Evolutionary conservation across 352 stramenopile genomes (phyloP), one percentile per base, ranked within the genome.

Genomic region (Hyaloperonospora arabidopsidis): DNA sequence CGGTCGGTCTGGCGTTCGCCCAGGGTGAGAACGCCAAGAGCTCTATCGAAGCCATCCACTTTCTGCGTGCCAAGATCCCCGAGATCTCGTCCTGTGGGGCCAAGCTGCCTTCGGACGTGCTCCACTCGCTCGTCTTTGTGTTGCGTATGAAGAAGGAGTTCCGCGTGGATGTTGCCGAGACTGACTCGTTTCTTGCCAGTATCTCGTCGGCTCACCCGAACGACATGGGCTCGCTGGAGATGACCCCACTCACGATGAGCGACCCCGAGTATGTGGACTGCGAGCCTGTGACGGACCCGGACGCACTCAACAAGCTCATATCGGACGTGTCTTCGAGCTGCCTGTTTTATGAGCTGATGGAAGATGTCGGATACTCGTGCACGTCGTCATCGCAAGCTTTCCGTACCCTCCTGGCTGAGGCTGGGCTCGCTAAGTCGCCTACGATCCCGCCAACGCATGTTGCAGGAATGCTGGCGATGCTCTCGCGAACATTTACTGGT

Each of bases 291-390:
- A 64, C 57, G n/a, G 82, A 87, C 28, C 49, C 68, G 13, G 82
- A 88, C 47, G 54, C 78, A 38, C 60, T 95, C 23, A 79, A 67
- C 55, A 82, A 88, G 57, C 70, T 96, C 36, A 83, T 93, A 32
- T 67, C 72, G 50, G 84, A 95, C 32, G 79, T 95, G 46, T 76
- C 73, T 28, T 66, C 68, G 0, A 89, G 79, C 50, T 92, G 82
- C 41, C 46, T 95, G 25, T 95, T 95, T 55, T 93, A 92, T 53
- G 86, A 95, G 32, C 63, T 96, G 34, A 91, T 96, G 84, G 84
- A 93, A 59, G 87, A 96, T 41, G 83, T 96, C 13, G 87, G 87
- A 7, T 93, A 95, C 61, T 74, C 77, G 41, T 88, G 77, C 54
- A 95, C 85, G 49, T 78, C 84, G 23, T 88, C 72, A 15, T 44